Evolutionary conservation across 2,329 filamentous ascomycete genomes (phyloP).

Genomic region (Hypoxylon rubiginosum): DNA sequence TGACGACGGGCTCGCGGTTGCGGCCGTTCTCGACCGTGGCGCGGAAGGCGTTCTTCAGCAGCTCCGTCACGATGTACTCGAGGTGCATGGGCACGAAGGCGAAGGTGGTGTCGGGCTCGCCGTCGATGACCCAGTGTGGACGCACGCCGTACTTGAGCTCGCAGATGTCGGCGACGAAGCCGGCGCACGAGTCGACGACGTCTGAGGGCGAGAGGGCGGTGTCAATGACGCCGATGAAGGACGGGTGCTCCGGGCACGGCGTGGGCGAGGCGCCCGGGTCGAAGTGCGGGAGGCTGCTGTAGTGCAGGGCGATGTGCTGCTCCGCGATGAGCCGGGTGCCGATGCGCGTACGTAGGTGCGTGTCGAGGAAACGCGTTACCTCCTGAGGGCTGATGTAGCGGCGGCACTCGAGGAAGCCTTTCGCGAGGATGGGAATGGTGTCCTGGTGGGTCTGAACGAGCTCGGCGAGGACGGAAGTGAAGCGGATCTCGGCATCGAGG

Average conservation of each 20-base stretch:
- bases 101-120: constrained; percentile 88
- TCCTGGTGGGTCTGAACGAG: constrained; percentile 95
- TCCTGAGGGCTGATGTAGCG: constrained; percentile 87
- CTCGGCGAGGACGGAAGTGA: constrained; percentile 93
- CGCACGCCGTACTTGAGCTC: constrained; percentile 95
- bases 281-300: constrained; percentile 76
- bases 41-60: constrained; percentile 96
- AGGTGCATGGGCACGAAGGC: constrained; percentile 96
- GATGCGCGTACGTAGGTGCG: constrained; percentile 92
- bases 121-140: constrained; percentile 83
- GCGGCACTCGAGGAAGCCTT: constrained; percentile 92
- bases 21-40: constrained; percentile 89
- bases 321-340: constrained; percentile 95
- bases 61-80: constrained; percentile 96
- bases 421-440: constrained; percentile 91
- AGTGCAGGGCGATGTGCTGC: constrained; percentile 94
- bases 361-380: constrained; percentile 92
- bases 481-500: constrained; percentile 88
- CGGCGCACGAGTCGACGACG: constrained; percentile 86
- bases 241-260: constrained; percentile 66
- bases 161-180: constrained; percentile 95
- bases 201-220: constrained; percentile 85
- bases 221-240: constrained; percentile 96
- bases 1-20: constrained; percentile 84
- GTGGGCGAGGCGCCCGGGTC: constrained; percentile 66